phyloP scores from a whole-genome alignment of 805 yeast species.

The Kuraishia molischiana region DNA sequence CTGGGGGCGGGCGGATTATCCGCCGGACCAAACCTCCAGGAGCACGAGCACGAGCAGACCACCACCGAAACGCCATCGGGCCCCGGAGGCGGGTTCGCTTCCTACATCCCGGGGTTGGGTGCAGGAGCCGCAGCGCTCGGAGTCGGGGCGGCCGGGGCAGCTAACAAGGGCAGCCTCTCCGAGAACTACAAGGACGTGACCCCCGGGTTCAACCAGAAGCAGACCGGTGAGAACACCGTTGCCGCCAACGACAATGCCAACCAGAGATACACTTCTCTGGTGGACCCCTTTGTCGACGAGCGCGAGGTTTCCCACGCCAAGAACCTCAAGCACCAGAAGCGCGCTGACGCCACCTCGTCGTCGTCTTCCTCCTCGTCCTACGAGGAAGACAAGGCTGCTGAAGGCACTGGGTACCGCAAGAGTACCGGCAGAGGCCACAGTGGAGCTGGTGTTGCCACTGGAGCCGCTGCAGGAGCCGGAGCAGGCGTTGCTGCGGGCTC shows the following conservation, averaged over 20 bases:
- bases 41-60: slow-evolving; percentile 1
- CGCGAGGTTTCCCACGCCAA: slow-evolving; percentile 7
- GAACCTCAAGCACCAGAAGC: background rate
- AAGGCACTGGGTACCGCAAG: background rate
- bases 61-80: background rate
- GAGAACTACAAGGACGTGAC: slow-evolving; percentile 5
- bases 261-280: slow-evolving; percentile 16
- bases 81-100: background rate
- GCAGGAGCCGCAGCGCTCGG: slow-evolving; percentile 1
- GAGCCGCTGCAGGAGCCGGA: slow-evolving; percentile 3
- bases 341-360: background rate
- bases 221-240: slow-evolving; percentile 2
- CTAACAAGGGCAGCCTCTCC: background rate
- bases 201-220: background rate
- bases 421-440: background rate
- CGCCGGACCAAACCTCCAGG: background rate
- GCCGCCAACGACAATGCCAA: slow-evolving; percentile 10
- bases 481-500: slow-evolving; percentile 1
- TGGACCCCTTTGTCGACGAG: slow-evolving; percentile 14
- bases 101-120: background rate
- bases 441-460: background rate
- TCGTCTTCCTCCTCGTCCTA: too few species aligned
- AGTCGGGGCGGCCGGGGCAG: slow-evolving; percentile 1
- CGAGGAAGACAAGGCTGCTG: too few species aligned
- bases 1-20: background rate